Percentiles rank a stretch among this genome's conserved stretches.
These are phyloP conservation scores for Umbelopsis sp. DNA, from an alignment of 192 early-diverging fungal species.

Conservation along the genomic window DNA sequence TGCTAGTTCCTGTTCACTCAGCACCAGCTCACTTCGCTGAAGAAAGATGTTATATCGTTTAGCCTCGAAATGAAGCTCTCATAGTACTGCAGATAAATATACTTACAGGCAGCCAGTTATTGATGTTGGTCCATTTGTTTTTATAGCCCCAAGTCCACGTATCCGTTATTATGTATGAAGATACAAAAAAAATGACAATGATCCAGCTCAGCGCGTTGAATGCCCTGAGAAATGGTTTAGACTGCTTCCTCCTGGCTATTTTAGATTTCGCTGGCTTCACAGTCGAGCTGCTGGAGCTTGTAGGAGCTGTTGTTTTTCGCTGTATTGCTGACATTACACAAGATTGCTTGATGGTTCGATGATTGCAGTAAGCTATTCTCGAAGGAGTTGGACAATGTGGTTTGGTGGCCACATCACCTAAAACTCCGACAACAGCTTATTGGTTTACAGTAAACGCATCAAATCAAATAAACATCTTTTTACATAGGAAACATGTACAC, in stretches of 20 bases:
- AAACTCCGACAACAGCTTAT: too few species aligned
- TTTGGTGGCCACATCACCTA: too few species aligned
- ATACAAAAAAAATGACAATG: conserved; percentile 48
- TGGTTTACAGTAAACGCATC: too few species aligned
- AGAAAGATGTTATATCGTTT: neutral
- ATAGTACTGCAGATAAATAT: neutral
- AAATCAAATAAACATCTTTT: too few species aligned
- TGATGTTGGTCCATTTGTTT: conserved; percentile 71
- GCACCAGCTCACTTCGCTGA: conserved; percentile 57
- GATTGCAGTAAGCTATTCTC: too few species aligned
- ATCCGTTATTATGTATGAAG: conserved; percentile 75
- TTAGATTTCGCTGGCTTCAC: too few species aligned
- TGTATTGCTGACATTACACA: conserved; percentile 1
- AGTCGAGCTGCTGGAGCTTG: neutral
- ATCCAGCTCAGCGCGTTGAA: conserved; percentile 25
- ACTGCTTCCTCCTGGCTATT: too few species aligned
- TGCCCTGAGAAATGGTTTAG: neutral
- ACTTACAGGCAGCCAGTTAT: conserved; percentile 69
- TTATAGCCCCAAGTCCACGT: conserved; percentile 76
- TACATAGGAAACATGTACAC: too few species aligned
- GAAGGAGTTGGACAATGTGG: too few species aligned
- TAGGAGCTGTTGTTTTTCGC: neutral
- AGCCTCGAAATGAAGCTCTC: too few species aligned
- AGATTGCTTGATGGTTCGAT: too few species aligned
- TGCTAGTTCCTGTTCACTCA: conserved; percentile 79